A percentile compares a stretch with the other conserved stretches of the same genome.
Evolutionary conservation across 2,329 filamentous ascomycete genomes (phyloP).

Genomic region (Pyricularia pennisetigena): DNA sequence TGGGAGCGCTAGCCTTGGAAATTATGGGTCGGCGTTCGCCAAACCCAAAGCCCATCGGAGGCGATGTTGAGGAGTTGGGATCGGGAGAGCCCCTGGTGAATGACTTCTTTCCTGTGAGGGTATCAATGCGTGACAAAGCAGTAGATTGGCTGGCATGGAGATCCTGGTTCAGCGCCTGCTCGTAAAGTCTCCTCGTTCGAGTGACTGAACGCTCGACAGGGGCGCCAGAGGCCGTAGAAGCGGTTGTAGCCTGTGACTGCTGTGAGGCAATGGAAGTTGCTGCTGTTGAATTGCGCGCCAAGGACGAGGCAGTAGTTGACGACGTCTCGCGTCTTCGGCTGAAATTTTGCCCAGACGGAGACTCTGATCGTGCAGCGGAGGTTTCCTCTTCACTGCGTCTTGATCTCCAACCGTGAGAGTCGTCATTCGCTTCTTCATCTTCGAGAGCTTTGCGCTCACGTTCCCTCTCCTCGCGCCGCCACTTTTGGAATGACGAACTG

Average conservation of each 20-base stretch:
- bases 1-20: constrained; percentile 56
- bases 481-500: constrained; percentile 73
- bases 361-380: constrained; percentile 32
- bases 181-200: constrained; percentile 69
- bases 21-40: constrained; percentile 33
- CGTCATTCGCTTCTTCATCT: constrained; percentile 23
- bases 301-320: constrained; percentile 68
- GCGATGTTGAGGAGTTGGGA: constrained; percentile 30
- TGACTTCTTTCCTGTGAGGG: constrained; percentile 55
- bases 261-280: constrained; percentile 85
- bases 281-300: constrained; percentile 70
- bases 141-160: constrained; percentile 72
- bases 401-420: constrained; percentile 16
- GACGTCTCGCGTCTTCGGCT: constrained; percentile 75
- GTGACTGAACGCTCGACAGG: constrained; percentile 55
- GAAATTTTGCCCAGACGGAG: constrained; percentile 51
- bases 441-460: constrained; percentile 28
- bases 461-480: constrained; percentile 51
- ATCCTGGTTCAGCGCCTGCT: constrained; percentile 70
- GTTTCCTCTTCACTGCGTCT: constrained; percentile 23
- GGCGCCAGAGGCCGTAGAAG: constrained; percentile 25
- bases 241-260: constrained; percentile 27
- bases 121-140: constrained; percentile 70
- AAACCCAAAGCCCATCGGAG: constrained; percentile 26
- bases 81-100: constrained; percentile 41